These are phyloP conservation scores for Colletotrichum navitas DNA, from an alignment of 2,329 filamentous ascomycete species.

Conservation along the genomic window DNA sequence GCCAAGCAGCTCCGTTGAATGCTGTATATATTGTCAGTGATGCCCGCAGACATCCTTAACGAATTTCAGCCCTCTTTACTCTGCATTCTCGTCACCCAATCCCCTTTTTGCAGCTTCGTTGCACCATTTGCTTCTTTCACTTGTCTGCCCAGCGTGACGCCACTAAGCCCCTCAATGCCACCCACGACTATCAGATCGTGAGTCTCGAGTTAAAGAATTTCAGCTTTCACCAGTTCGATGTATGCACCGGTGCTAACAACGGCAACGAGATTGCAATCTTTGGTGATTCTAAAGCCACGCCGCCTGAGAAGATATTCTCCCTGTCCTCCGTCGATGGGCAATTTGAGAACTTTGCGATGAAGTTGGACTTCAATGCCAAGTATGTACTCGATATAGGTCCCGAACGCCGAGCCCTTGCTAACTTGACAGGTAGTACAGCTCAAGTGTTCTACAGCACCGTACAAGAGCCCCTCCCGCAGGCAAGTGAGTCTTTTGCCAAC, in stretches of 20 bases:
- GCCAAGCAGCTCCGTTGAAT: background rate
- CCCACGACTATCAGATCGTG: conserved; percentile 58
- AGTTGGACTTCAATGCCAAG: conserved; percentile 39
- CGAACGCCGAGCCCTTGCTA: too few relatives aligned
- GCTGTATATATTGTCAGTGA: conserved; percentile 5
- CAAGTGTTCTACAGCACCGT: too few relatives aligned
- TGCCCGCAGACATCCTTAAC: fast-evolving
- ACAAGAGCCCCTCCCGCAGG: too few relatives aligned
- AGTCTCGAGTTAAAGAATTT: conserved; percentile 44
- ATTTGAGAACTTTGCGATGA: conserved; percentile 41
- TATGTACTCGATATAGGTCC: too few relatives aligned
- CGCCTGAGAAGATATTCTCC: conserved; percentile 36
- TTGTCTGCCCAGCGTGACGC: conserved; percentile 59
- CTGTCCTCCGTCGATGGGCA: conserved; percentile 34
- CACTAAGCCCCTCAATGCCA: conserved; percentile 56
- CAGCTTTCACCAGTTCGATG: conserved; percentile 39
- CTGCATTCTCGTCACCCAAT: conserved; percentile 3
- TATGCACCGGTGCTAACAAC: conserved; percentile 50
- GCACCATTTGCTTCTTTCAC: conserved; percentile 47
- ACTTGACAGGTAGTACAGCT: too few relatives aligned
- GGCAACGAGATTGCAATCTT: conserved; percentile 47
- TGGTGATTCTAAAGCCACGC: conserved; percentile 35
- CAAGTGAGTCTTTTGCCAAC: too few relatives aligned
- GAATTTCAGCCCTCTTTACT: conserved; percentile 8
- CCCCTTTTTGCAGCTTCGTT: conserved; percentile 14